Evolutionary conservation across 768 basidiomycete species (phyloP), one percentile per base, ranked within the genome.

Genomic region (Auricularia auricula-judae): DNA sequence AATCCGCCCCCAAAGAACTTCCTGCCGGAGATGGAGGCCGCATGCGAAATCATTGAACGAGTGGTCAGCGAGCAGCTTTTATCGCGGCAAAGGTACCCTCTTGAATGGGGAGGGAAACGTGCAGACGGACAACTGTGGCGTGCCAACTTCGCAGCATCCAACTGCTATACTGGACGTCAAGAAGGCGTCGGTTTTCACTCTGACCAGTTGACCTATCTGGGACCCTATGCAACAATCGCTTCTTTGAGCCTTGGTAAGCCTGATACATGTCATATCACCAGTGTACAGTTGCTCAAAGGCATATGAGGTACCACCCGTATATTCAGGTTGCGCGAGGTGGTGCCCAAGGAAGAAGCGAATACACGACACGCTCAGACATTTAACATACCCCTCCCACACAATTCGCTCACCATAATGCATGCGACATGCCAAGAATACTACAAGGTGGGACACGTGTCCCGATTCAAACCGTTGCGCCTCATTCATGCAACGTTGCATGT

Each of bases 321-420:
- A 4, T 93, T 93, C 70, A 85, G 87, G 36, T 76, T 93, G 42
- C 82, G 90, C 21, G 91, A 93, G 72, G 88, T 89, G 3, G 78
- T 93, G 14, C 85, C 91, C 21, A 78, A 77, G 4, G 82, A 84
- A 53, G 83, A 92, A 72, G 74, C 72, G 16, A 77, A 77, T 7
- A 74, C 74, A 62, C 84, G 90, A 44, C 77, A 76, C 59, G 83
- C 90, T 2, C 81, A 83, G 68, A 92, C 91, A 1, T 90, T 84
- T 71, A 89, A 91, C 71, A 81, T 92, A 11, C 86, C 90, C 14
- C 73, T 93, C 23, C 69, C 82, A 14, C 91, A 93, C 68, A 93
- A 93, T 70, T 91, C 90, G 89, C 77, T 93, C 42, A 81, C 81
- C n/a, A 90, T 93, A 64, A 93, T 93, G 91, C 91, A 93, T 68